Percentiles rank a stretch among this genome's conserved stretches.
These are phyloP conservation scores for Pyrenula massariospora DNA, from an alignment of 495 filamentous ascomycete species.

Conservation along the genomic window DNA sequence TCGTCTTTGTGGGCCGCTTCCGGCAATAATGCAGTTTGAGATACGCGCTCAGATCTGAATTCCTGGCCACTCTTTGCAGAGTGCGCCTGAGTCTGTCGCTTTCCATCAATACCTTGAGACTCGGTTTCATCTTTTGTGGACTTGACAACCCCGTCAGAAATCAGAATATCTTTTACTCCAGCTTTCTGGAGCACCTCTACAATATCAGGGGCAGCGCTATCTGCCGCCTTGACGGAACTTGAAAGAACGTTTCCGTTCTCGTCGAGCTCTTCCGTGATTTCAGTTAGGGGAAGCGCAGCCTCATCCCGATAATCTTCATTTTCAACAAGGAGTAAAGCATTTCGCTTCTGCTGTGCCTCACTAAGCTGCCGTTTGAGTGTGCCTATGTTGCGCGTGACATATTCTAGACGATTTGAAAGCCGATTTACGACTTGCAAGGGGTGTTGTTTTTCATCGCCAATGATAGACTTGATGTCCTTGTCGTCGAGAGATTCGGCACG, in stretches of 20 bases:
- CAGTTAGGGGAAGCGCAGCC: constrained; percentile 63
- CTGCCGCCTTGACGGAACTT: constrained; percentile 45
- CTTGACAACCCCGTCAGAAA: constrained; percentile 4
- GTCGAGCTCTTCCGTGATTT: constrained; percentile 86
- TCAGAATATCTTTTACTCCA: constrained; percentile 44
- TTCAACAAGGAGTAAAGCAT: neutral
- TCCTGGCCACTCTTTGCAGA: neutral
- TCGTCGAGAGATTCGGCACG: constrained; percentile 43
- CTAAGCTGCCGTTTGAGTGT: constrained; percentile 15
- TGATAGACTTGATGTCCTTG: constrained; percentile 32
- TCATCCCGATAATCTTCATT: constrained; percentile 41
- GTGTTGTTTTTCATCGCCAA: constrained; percentile 21
- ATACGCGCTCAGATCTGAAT: neutral
- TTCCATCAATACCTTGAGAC: neutral
- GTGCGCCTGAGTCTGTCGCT: neutral
- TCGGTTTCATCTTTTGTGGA: neutral
- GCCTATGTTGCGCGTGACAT: constrained; percentile 69
- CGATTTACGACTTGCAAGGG: constrained; percentile 46
- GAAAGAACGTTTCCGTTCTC: constrained; percentile 79
- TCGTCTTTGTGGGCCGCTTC: constrained; percentile 1
- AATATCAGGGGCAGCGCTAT: constrained; percentile 47
- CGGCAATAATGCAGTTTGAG: neutral
- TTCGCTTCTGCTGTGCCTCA: constrained; percentile 1
- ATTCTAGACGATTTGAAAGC: constrained; percentile 70
- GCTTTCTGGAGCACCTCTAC: constrained; percentile 58